A percentile compares a stretch with the other conserved stretches of the same genome.
These are phyloP conservation scores for Basipetospora sp. DNA, from an alignment of 2,329 filamentous ascomycete species.

Conservation along the genomic window DNA sequence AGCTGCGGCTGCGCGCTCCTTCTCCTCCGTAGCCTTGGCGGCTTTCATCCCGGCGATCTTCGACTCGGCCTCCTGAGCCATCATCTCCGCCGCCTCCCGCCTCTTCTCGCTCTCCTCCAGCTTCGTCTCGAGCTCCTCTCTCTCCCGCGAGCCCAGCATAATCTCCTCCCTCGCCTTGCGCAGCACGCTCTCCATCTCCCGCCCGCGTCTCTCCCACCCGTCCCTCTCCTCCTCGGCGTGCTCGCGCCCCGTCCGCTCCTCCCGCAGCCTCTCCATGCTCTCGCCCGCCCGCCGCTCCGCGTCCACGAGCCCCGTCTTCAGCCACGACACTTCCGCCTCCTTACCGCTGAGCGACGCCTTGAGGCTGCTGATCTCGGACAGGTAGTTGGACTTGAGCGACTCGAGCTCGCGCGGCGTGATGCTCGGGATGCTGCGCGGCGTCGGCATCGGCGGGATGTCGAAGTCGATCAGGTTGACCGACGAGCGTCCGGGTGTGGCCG, in stretches of 20 bases:
- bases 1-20: conserved; percentile 5
- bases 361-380: conserved; percentile 87
- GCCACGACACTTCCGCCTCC: conserved; percentile 74
- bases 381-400: conserved; percentile 74
- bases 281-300: conserved; percentile 85
- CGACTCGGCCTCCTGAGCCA: conserved; percentile 61
- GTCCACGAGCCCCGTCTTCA: conserved; percentile 77
- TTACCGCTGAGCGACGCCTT: conserved; percentile 84
- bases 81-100: conserved; percentile 57
- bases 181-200: conserved; percentile 73
- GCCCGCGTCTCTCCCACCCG: conserved; percentile 69
- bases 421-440: conserved; percentile 77
- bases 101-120: conserved; percentile 65
- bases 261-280: conserved; percentile 67
- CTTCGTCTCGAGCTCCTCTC: conserved; percentile 61
- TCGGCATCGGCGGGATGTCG: conserved; percentile 85
- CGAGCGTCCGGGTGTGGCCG: conserved; percentile 33
- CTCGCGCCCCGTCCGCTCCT: conserved; percentile 57
- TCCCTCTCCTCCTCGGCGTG: conserved; percentile 60
- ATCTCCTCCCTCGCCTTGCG: conserved; percentile 72
- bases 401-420: conserved; percentile 88
- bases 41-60: conserved; percentile 62
- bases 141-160: conserved; percentile 60
- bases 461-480: conserved; percentile 57
- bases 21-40: conserved; percentile 34